A percentile compares a stretch with the other conserved stretches of the same genome.
Evolutionary conservation across 1,139 yeast genomes (phyloP).

Genomic region (Saccharomycopsis crataegensis): DNA sequence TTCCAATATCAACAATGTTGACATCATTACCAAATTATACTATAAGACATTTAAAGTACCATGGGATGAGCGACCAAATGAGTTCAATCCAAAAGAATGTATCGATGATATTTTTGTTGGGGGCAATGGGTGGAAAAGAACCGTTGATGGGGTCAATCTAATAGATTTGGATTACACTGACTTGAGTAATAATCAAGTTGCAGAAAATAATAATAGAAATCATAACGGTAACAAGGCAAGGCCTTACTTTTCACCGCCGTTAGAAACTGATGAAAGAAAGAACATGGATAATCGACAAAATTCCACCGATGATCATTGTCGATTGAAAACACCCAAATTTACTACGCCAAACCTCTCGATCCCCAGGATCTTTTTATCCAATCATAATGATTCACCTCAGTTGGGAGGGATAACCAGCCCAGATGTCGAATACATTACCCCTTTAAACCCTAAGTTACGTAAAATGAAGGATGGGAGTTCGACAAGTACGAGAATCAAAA

Average conservation of each 20-base stretch:
- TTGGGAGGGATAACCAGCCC: neutral
- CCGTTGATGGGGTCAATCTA: slow-evolving; percentile 30
- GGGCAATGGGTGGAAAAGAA: slow-evolving; percentile 59
- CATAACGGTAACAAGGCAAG: neutral
- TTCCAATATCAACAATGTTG: slow-evolving; percentile 11
- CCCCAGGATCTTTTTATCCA: neutral
- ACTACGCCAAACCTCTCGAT: neutral
- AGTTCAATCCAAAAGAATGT: slow-evolving; percentile 64
- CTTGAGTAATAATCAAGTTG: neutral
- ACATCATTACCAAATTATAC: slow-evolving; percentile 30
- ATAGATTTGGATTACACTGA: slow-evolving; percentile 24
- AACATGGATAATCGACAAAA: too few species aligned
- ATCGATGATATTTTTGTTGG: slow-evolving; percentile 70
- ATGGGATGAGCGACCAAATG: slow-evolving; percentile 77
- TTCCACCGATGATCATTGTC: too few species aligned
- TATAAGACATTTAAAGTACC: slow-evolving; percentile 60
- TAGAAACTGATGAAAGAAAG: too few species aligned
- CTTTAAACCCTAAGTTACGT: too few species aligned
- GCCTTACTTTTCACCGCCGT: too few species aligned
- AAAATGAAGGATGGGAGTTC: too few species aligned
- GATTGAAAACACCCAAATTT: too few species aligned
- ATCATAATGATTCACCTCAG: neutral
- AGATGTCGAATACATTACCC: neutral
- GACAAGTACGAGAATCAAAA: too few species aligned
- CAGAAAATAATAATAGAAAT: neutral